phyloP scores from a whole-genome alignment of 2,329 filamentous ascomycete genomes.

The Paecilomyces sp. region DNA sequence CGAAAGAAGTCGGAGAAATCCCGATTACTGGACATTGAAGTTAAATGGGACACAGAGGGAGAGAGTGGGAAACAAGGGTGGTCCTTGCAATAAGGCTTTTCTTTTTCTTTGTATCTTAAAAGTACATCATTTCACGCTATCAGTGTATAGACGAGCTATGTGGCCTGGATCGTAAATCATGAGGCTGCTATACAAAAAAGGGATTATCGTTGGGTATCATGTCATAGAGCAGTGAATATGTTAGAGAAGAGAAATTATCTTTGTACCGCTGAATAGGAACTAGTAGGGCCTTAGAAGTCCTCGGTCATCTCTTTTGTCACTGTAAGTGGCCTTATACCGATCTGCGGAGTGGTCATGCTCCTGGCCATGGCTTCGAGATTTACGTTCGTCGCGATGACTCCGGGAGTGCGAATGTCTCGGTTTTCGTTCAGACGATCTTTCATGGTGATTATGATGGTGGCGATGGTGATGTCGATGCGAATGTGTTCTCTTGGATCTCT shows the following conservation, averaged over 20 bases:
- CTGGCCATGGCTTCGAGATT: constrained; percentile 2
- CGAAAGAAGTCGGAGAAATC: constrained; percentile 61
- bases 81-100: constrained; percentile 27
- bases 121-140: constrained; percentile 1
- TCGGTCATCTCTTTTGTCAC: not conserved
- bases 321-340: not conserved
- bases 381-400: constrained; percentile 5
- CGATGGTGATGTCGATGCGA: constrained; percentile 13
- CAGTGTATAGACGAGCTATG: constrained; percentile 1
- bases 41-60: constrained; percentile 52
- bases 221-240: not conserved
- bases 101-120: not conserved
- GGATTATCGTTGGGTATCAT: not conserved
- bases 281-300: not conserved
- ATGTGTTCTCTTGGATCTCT: constrained; percentile 10
- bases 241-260: not conserved
- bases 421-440: not conserved
- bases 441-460: constrained; percentile 10
- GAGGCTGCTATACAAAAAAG: not conserved
- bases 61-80: constrained; percentile 36
- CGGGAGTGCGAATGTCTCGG: constrained; percentile 7
- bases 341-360: constrained; percentile 3
- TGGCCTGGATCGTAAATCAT: not conserved
- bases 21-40: constrained; percentile 58
- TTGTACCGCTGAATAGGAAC: not conserved